Evolutionary conservation across 768 basidiomycete species (phyloP), one percentile per base, ranked within the genome.

Genomic region (Gelatoporia subvermispora): DNA sequence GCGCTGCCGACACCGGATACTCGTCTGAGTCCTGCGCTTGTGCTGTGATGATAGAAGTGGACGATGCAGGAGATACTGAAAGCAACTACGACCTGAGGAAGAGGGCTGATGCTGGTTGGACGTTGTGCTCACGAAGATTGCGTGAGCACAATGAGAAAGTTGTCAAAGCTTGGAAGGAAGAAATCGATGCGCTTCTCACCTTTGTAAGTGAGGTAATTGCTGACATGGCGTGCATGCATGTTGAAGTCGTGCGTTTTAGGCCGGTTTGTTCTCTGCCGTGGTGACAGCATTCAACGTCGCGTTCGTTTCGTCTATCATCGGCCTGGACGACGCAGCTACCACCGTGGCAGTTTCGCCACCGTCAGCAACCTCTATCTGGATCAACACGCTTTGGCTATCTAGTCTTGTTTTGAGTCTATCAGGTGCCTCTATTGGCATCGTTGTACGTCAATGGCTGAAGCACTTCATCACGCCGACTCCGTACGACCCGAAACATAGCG

Each of bases 391-490:
- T 2, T 60, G 60, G 60, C 54, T 61, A 41, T 44, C 52, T 1
- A 61, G 60, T 28, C 55, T 64, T 15, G 49, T 55, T 1, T 36
- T 60, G 41, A 57, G 56, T 38, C 60, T 64, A 23, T 40, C 52
- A 11, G 50, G 55, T 11, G 62, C 60, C 0, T 46, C 63, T 1
- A 37, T 56, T 15, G 56, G 57, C 35, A 55, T 58, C 41, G 47
- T 64, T 11, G 57, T 54, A 1, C 62, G 59, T 23, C 59, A 62
- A 44, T 61, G 58, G 61, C 16, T 60, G 2, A 53, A 53, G 11
- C 53, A 31, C 28, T 31, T 31, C 28, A 31, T 31, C 28, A 31
- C 28, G 7, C 28, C 28, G 7, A 31, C 28, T 31, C 28, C 28
- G 5, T 31, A 31, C 28, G 28, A 31, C 13, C 28, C 28, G 28